These are phyloP conservation scores for Diospyros lotus DNA, from an alignment of 148 eudicot genomes.

Conservation along the genomic window DNA sequence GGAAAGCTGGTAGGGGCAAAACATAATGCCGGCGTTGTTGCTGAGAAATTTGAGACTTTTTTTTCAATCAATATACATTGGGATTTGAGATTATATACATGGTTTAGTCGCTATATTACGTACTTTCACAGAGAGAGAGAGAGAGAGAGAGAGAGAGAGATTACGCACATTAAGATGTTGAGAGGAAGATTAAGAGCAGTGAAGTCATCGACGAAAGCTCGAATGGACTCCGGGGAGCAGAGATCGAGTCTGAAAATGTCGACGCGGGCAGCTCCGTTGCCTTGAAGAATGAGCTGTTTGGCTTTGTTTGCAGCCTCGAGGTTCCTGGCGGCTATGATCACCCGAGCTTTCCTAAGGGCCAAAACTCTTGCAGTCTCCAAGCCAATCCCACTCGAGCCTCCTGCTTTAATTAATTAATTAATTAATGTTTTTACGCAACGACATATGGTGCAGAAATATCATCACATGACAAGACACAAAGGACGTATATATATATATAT, in stretches of 20 bases:
- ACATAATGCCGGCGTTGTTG: conserved; percentile 78
- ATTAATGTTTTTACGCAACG: neutral
- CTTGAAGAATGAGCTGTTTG: conserved; percentile 46
- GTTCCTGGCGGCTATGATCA: conserved; percentile 70
- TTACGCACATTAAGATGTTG: conserved; percentile 62
- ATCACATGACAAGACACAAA: no score
- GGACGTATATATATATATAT: neutral
- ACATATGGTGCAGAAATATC: neutral
- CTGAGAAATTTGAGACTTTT: conserved; percentile 20
- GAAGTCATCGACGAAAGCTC: conserved; percentile 49
- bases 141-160: neutral
- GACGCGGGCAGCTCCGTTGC: conserved; percentile 40
- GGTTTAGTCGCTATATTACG: neutral
- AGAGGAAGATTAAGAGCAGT: conserved; percentile 59
- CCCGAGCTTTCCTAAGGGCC: conserved; percentile 63
- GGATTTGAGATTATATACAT: no score
- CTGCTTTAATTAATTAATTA: conserved; percentile 23
- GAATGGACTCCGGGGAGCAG: conserved; percentile 48
- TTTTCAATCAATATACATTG: no score
- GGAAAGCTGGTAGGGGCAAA: conserved; percentile 55
- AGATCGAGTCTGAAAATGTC: conserved; percentile 64
- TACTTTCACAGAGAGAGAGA: neutral
- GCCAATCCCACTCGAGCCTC: conserved; percentile 91
- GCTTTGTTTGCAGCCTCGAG: conserved; percentile 66
- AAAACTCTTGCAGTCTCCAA: conserved; percentile 75